Evolutionary conservation across 2,329 filamentous ascomycete species (phyloP).

Genomic region (Pseudogymnoascus sp.): DNA sequence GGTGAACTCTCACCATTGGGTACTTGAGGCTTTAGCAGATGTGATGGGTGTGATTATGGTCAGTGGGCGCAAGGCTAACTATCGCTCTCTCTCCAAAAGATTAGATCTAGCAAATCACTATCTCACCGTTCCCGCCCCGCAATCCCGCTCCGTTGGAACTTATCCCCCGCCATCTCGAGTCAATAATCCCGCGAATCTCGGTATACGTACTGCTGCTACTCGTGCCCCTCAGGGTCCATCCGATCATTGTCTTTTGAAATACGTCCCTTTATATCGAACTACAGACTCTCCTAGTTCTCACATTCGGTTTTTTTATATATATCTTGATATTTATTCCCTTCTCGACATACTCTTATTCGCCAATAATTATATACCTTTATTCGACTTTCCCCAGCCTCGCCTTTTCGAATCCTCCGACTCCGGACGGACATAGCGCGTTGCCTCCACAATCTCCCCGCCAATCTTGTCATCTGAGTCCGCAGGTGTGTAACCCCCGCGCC

Average conservation of each 20-base stretch:
- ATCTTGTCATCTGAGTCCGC: background rate
- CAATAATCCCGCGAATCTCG: slow-evolving; percentile 4
- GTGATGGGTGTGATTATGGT: background rate
- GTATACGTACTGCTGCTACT: background rate
- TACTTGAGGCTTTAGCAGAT: background rate
- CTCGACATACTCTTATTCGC: background rate
- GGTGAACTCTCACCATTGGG: background rate
- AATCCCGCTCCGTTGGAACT: slow-evolving; percentile 3
- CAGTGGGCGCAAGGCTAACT: background rate
- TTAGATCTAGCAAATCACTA: slow-evolving; percentile 6
- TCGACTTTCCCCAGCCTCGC: background rate
- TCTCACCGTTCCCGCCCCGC: background rate
- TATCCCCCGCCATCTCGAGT: background rate
- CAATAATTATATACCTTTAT: background rate
- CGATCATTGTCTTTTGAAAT: background rate
- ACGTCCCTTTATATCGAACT: background rate
- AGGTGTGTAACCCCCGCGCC: background rate
- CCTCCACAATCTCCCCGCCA: slow-evolving; percentile 1
- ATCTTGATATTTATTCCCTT: background rate
- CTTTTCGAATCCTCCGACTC: slow-evolving; percentile 1
- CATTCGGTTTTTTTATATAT: background rate
- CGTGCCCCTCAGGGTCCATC: slow-evolving; percentile 1
- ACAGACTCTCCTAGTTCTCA: background rate
- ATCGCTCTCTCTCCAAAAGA: background rate
- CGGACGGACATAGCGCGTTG: background rate